Percentiles rank a stretch among this genome's conserved stretches.
Evolutionary conservation across 1,284 basidiomycete genomes (phyloP).

Genomic region (Naganishia sp.): DNA sequence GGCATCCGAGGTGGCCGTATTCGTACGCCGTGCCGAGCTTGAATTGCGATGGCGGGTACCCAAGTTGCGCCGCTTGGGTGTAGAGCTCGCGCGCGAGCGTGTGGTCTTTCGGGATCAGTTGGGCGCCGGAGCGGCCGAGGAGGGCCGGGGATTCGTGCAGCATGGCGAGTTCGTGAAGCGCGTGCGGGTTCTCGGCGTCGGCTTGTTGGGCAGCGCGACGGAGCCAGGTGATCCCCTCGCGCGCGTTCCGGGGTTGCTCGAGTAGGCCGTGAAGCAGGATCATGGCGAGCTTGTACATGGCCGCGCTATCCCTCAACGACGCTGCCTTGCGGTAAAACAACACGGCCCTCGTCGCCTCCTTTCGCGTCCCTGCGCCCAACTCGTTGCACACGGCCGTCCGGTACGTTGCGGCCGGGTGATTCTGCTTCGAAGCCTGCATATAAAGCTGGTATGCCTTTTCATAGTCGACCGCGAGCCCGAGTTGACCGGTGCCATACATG

Average conservation of each 20-base stretch:
- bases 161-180: conserved; percentile 91
- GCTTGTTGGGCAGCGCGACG: conserved; percentile 94
- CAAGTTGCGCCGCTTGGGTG: conserved; percentile 88
- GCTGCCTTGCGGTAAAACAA: conserved; percentile 97
- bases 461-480: conserved; percentile 93
- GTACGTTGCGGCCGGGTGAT: conserved; percentile 92
- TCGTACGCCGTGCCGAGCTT: conserved; percentile 95
- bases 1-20: conserved; percentile 84
- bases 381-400: conserved; percentile 99
- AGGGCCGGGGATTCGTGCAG: conserved; percentile 71
- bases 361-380: conserved; percentile 95
- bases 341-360: conserved; percentile 82
- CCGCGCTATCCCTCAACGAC: conserved; percentile 91
- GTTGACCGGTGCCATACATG: conserved; percentile 90
- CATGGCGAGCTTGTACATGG: conserved; percentile 99
- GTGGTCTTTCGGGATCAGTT: conserved; percentile 56
- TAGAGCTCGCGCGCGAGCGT: conserved; percentile 78
- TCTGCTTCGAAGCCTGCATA: conserved; percentile 94
- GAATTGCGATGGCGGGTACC: conserved; percentile 91
- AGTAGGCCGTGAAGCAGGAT: conserved; percentile 84
- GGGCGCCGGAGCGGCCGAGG: conserved; percentile 27
- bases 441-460: conserved; percentile 99
- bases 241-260: conserved; percentile 78
- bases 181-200: conserved; percentile 97
- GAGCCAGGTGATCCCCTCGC: conserved; percentile 93